Evolutionary conservation across 495 filamentous ascomycete genomes (phyloP).

Genomic region (Oidiodendron maius): DNA sequence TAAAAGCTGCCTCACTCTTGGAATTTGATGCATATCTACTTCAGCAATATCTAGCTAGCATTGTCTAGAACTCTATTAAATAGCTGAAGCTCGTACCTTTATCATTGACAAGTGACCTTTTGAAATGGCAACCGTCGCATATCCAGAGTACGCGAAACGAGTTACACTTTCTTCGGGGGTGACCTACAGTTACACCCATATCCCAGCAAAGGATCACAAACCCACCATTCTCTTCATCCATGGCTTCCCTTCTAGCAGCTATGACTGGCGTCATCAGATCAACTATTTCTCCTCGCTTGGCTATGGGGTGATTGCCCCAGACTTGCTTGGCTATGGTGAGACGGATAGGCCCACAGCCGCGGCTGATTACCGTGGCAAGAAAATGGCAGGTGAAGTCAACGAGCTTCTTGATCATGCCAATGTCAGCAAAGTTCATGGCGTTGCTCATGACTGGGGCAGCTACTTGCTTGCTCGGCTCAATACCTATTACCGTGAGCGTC

Average conservation of each 20-base stretch:
- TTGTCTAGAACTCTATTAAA: too few relatives aligned
- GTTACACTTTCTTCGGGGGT: slow-evolving; percentile 12
- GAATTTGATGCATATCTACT: too few relatives aligned
- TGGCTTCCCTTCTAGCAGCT: slow-evolving; percentile 28
- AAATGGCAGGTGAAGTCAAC: slow-evolving; percentile 25
- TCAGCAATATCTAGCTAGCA: too few relatives aligned
- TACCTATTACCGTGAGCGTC: too few relatives aligned
- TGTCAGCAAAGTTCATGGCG: slow-evolving; percentile 18
- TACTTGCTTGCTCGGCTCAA: too few relatives aligned
- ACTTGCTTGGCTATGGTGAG: slow-evolving; percentile 37
- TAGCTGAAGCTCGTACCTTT: too few relatives aligned
- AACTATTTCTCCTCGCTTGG: slow-evolving; percentile 21
- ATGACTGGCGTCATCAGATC: slow-evolving; percentile 36
- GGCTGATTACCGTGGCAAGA: slow-evolving; percentile 25
- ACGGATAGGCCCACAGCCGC: slow-evolving; percentile 28
- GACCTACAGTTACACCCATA: slow-evolving; percentile 27
- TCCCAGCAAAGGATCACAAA: slow-evolving; percentile 14
- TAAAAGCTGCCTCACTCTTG: too few relatives aligned
- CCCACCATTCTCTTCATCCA: slow-evolving; percentile 29
- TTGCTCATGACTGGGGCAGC: slow-evolving; percentile 34
- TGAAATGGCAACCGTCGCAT: background rate
- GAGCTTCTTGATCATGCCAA: slow-evolving; percentile 21
- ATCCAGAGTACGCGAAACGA: background rate
- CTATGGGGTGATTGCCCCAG: slow-evolving; percentile 35
- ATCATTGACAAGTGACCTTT: too few relatives aligned